Percentiles rank a stretch among this genome's conserved stretches.
phyloP scores from a whole-genome alignment of 2,329 filamentous ascomycete species.

The Penicillium sp. region DNA sequence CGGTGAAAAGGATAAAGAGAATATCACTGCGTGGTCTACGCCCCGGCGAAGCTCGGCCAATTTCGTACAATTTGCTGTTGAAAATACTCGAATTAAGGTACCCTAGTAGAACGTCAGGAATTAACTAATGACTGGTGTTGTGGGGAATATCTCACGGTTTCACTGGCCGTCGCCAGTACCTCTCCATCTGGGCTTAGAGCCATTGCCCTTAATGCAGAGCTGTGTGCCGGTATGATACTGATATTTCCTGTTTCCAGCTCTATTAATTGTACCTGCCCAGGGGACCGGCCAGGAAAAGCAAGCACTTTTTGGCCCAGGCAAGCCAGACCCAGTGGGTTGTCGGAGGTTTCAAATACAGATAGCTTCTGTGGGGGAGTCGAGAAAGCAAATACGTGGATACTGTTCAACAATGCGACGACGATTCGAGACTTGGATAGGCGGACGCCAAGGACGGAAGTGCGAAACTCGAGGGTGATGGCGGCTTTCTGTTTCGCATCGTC shows the following conservation, averaged over 20 bases:
- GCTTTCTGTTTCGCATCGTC: constrained; percentile 78
- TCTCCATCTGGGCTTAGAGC: constrained; percentile 77
- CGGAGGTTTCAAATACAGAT: constrained; percentile 78
- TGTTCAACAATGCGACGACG: constrained; percentile 78
- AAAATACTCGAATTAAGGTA: constrained; percentile 83
- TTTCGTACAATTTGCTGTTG: constrained; percentile 75
- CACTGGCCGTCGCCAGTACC: constrained; percentile 84
- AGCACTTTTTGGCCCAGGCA: constrained; percentile 72
- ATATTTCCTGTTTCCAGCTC: constrained; percentile 76
- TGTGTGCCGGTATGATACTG: constrained; percentile 90
- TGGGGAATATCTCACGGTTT: constrained; percentile 55
- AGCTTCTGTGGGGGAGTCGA: constrained; percentile 69
- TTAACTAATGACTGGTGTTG: background rate
- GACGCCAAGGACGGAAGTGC: constrained; percentile 77
- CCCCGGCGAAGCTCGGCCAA: constrained; percentile 84
- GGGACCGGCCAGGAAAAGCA: constrained; percentile 82
- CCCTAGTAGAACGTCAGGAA: constrained; percentile 52
- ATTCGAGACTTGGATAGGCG: constrained; percentile 75
- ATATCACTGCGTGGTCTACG: constrained; percentile 83
- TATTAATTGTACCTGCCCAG: constrained; percentile 86
- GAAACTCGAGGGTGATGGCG: constrained; percentile 73
- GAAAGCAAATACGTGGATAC: constrained; percentile 78
- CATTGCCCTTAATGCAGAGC: constrained; percentile 74
- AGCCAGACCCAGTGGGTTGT: constrained; percentile 80
- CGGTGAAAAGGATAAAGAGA: constrained; percentile 84